These are phyloP conservation scores for Stereum hirsutum DNA, from an alignment of 1,284 basidiomycete genomes.

Conservation along the genomic window DNA sequence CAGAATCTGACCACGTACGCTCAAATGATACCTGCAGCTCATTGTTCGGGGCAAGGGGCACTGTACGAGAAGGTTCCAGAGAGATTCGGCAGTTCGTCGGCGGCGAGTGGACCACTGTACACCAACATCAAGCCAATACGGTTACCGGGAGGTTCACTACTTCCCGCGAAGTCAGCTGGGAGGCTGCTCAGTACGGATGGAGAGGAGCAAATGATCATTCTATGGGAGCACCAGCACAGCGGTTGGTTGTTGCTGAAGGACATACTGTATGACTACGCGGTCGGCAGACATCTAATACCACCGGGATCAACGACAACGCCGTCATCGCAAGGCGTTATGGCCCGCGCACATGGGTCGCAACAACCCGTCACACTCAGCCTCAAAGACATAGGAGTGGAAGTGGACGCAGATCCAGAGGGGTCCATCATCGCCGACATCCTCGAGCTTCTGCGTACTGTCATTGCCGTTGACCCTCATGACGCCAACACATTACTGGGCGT, in stretches of 20 bases:
- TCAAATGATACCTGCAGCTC: constrained; percentile 55
- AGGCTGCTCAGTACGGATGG: constrained; percentile 66
- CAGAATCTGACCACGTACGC: constrained; percentile 67
- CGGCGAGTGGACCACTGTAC: constrained; percentile 49
- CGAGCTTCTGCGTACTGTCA: constrained; percentile 70
- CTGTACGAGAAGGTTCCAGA: constrained; percentile 62
- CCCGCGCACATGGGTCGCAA: constrained; percentile 18
- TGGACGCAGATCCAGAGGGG: constrained; percentile 46
- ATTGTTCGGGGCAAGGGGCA: constrained; percentile 53
- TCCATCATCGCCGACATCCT: constrained; percentile 60
- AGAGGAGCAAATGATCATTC: constrained; percentile 62
- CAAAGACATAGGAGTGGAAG: constrained; percentile 64
- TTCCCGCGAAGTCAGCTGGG: constrained; percentile 61
- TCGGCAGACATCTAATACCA: constrained; percentile 32
- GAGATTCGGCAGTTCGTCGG: constrained; percentile 42
- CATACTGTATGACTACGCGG: constrained; percentile 66
- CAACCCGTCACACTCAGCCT: constrained; percentile 37
- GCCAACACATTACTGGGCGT: constrained; percentile 61
- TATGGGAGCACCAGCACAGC: constrained; percentile 75
- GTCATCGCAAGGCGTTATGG: background rate
- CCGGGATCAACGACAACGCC: constrained; percentile 16
- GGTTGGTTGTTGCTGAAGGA: constrained; percentile 81
- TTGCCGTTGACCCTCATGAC: constrained; percentile 57
- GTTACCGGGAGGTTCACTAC: constrained; percentile 65
- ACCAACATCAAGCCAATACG: constrained; percentile 56